Evolutionary conservation across 2,329 filamentous ascomycete genomes (phyloP).

Genomic region (Dactylellina sp.): DNA sequence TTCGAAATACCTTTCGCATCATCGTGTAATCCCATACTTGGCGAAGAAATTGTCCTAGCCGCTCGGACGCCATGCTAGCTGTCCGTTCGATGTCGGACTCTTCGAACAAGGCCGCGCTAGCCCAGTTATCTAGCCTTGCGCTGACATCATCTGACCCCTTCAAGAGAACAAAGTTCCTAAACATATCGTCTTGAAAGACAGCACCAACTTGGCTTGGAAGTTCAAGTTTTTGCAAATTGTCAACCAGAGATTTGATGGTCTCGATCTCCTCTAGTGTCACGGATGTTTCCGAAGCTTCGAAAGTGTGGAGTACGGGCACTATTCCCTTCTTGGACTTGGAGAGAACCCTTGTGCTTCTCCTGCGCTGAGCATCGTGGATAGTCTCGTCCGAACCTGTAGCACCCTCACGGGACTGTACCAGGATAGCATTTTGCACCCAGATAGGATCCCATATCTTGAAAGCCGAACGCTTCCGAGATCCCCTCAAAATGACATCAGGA

Average conservation of each 20-base stretch:
- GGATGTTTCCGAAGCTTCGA: slow-evolving; percentile 70
- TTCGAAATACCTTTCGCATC: slow-evolving; percentile 68
- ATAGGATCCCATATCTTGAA: slow-evolving; percentile 49
- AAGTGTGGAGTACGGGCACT: slow-evolving; percentile 78
- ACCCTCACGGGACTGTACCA: slow-evolving; percentile 36
- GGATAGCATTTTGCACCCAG: slow-evolving; percentile 38
- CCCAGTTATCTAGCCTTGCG: slow-evolving; percentile 41
- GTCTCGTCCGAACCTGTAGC: slow-evolving; percentile 8
- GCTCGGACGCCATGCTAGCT: slow-evolving; percentile 67
- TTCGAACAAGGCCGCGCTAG: slow-evolving; percentile 47
- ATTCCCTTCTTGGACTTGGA: slow-evolving; percentile 68
- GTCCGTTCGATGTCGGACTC: slow-evolving; percentile 68
- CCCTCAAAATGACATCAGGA: slow-evolving; percentile 83
- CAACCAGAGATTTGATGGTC: slow-evolving; percentile 75
- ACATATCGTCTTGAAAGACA: slow-evolving; percentile 77
- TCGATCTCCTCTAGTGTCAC: slow-evolving; percentile 82
- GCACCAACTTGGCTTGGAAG: slow-evolving; percentile 84
- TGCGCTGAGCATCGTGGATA: slow-evolving; percentile 8
- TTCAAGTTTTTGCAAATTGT: slow-evolving; percentile 80
- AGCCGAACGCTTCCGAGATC: slow-evolving; percentile 39
- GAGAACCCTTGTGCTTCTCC: slow-evolving; percentile 58
- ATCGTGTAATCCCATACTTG: slow-evolving; percentile 70
- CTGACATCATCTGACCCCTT: slow-evolving; percentile 59
- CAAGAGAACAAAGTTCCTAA: slow-evolving; percentile 81
- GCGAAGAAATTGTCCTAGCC: slow-evolving; percentile 65